These are phyloP conservation scores for Petunia secreta DNA, from an alignment of 257 asterid species.

Conservation along the genomic window DNA sequence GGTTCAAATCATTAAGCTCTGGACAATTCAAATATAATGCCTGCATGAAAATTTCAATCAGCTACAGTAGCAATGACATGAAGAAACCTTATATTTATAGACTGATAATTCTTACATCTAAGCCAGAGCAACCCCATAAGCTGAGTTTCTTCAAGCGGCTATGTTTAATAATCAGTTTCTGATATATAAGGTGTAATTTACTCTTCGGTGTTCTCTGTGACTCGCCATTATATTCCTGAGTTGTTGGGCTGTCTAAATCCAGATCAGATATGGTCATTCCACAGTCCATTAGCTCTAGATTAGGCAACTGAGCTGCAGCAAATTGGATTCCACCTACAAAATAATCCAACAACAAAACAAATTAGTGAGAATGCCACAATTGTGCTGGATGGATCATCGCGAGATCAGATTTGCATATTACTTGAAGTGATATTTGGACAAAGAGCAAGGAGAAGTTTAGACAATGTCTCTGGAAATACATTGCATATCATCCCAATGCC, in stretches of 20 bases:
- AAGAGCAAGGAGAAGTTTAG: conserved; percentile 86
- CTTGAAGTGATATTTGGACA: conserved; percentile 97
- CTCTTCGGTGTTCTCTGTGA: conserved; percentile 54
- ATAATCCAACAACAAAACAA: conserved; percentile 3
- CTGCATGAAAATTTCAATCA: conserved; percentile 53
- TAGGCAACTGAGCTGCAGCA: conserved; percentile 91
- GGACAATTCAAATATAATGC: conserved; percentile 88
- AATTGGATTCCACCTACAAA: conserved; percentile 90
- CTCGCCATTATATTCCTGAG: conserved; percentile 47
- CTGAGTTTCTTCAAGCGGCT: conserved; percentile 81
- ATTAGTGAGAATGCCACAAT: neutral
- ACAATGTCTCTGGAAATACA: conserved; percentile 76
- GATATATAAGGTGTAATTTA: conserved; percentile 68
- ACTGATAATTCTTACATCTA: conserved; percentile 70
- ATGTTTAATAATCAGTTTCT: conserved; percentile 92
- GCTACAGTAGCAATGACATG: conserved; percentile 7
- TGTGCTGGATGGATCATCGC: neutral
- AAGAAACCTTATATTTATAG: neutral
- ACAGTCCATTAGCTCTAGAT: conserved; percentile 86
- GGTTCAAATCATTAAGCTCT: conserved; percentile 73
- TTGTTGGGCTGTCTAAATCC: conserved; percentile 40
- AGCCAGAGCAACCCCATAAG: conserved; percentile 98
- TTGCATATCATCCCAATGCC: conserved; percentile 99
- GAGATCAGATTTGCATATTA: conserved; percentile 36
- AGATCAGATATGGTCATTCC: conserved; percentile 89